Evolutionary conservation across 495 filamentous ascomycete genomes (phyloP), one percentile per base, ranked within the genome.

Genomic region (Elasticomyces elasticus): DNA sequence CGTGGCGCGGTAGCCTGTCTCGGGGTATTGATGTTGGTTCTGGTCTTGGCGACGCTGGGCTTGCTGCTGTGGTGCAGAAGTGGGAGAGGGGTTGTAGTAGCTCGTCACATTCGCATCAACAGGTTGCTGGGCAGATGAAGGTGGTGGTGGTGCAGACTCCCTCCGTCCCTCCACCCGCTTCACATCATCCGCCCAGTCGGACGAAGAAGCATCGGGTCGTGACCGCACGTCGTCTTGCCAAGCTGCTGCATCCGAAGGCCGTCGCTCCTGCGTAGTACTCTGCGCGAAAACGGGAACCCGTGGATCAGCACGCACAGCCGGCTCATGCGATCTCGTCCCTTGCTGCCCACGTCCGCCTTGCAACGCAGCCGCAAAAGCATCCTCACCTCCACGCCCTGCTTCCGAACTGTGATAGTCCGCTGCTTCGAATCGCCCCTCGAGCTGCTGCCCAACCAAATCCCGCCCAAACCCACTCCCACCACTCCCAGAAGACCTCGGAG

Each of bases 1-100:
- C 2, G 48, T 58, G n/a, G 55, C 55, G 13, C 27, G 54, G 45
- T 56, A 56, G 24, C 42, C 42, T 37, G 31, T 10, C 9, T 37
- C 31, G 31, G 31, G n/a, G 10, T 10, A 22, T 45, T 4, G 42
- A 17, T 45, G 19, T 23, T 26, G 42, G 10, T 10, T n/a, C 31
- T 37, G 31, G 10, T 10, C 31, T n/a, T 37, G 10, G 31, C 31
- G 31, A 37, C 9, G 31, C 31, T 37, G 10, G 31, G 31, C 10
- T n/a, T 10, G 33, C 10, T 45, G 40, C 26, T 33, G 15, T 42
- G 19, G 35, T 17, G 5, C 5, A n/a, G 35, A 40, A 12, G 13
- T 13, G 30, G 30, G 30, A 12, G 35, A 13, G 19, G 35, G 35
- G 4, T 5, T 12, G 19, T 40, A 40, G 35, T 40, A 40, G 35